Percentiles rank a stretch among this genome's conserved stretches.
These are phyloP conservation scores for Limnomonas spitsbergensis DNA, from an alignment of 139 green algal species.

Conservation along the genomic window DNA sequence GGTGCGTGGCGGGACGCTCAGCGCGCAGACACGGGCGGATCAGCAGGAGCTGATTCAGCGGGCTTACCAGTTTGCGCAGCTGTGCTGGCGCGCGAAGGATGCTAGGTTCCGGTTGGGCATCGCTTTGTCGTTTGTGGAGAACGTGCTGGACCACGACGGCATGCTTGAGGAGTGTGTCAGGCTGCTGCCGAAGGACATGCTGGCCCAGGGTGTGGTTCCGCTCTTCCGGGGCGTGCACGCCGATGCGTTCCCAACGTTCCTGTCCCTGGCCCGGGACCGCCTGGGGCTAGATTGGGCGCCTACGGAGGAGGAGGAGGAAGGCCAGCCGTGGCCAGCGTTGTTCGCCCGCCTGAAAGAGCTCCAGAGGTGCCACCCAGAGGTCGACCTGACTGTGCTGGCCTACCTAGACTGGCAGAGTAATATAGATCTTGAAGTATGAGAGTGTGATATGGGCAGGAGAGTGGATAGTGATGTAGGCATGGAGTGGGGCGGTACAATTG, in stretches of 20 bases:
- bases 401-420: too few species aligned
- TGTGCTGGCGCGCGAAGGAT: neutral
- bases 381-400: neutral
- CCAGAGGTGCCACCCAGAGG: neutral
- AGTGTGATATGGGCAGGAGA: too few species aligned
- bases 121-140: neutral
- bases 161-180: neutral
- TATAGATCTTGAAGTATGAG: too few species aligned
- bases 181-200: neutral
- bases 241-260: neutral
- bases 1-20: neutral
- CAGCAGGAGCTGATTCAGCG: conserved; percentile 1
- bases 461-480: too few species aligned
- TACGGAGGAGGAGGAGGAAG: neutral
- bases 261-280: neutral
- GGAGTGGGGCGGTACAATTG: too few species aligned
- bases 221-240: neutral
- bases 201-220: conserved; percentile 1
- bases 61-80: neutral
- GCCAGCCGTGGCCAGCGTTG: neutral
- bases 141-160: neutral
- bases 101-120: neutral
- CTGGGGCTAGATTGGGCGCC: neutral
- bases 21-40: neutral
- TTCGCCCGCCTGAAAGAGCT: neutral